Conservation (phyloP, 1,284 basidiomycete species). For the Gymnopus androsaceus region DNA sequence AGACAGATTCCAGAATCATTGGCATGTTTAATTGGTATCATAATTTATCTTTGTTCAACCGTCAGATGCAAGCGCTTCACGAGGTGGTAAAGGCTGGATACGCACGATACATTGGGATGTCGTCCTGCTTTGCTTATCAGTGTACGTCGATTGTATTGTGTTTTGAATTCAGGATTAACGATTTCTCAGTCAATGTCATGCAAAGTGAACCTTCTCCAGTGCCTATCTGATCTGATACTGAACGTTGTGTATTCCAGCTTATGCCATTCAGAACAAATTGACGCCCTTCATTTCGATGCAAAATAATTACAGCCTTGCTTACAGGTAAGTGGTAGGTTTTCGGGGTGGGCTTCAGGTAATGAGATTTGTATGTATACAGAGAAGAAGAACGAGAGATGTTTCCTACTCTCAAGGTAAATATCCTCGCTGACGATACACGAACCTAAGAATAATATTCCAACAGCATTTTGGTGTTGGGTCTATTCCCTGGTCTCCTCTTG, state of each 20-base stretch:
- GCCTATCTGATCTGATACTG: background rate
- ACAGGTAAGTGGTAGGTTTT: too few relatives aligned
- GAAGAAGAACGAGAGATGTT: slow-evolving; percentile 74
- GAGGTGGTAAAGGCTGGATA: slow-evolving; percentile 69
- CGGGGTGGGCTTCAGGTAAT: too few relatives aligned
- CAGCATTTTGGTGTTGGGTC: slow-evolving; percentile 31
- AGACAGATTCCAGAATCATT: too few relatives aligned
- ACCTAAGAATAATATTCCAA: too few relatives aligned
- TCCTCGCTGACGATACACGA: too few relatives aligned
- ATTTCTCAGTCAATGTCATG: slow-evolving; percentile 49
- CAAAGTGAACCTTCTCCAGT: slow-evolving; percentile 37
- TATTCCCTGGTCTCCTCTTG: slow-evolving; percentile 56
- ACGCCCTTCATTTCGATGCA: slow-evolving; percentile 76
- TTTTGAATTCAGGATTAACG: slow-evolving; percentile 1
- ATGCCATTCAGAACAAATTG: slow-evolving; percentile 54
- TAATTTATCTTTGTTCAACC: too few relatives aligned
- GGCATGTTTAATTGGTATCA: too few relatives aligned
- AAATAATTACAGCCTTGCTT: slow-evolving; percentile 58
- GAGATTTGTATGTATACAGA: too few relatives aligned
- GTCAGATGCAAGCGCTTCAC: slow-evolving; percentile 67
- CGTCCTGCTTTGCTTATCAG: slow-evolving; percentile 48
- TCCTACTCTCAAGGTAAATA: slow-evolving; percentile 57
- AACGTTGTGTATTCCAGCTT: too few relatives aligned
- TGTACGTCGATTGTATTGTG: slow-evolving; percentile 29
- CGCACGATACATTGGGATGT: slow-evolving; percentile 72